These are phyloP conservation scores for Neurospora cerealis DNA, from an alignment of 495 filamentous ascomycete genomes.

Conservation along the genomic window DNA sequence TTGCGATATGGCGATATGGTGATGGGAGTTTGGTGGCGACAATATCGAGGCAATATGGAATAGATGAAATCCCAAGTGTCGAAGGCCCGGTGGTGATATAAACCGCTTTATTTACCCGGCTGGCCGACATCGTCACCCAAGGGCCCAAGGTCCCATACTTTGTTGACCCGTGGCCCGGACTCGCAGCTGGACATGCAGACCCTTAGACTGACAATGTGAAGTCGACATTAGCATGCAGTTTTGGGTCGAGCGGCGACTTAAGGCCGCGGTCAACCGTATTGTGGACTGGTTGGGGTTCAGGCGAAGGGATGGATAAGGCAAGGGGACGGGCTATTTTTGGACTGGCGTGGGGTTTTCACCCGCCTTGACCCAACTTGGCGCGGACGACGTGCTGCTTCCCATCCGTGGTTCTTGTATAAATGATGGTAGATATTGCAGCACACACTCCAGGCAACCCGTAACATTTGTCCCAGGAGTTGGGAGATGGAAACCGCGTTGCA, in stretches of 20 bases:
- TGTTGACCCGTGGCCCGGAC: not conserved
- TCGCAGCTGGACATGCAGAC: not conserved
- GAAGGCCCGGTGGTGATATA: constrained; percentile 16
- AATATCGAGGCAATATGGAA: constrained; percentile 27
- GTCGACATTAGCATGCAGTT: not conserved
- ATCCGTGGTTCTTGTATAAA: constrained; percentile 9
- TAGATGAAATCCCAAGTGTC: constrained; percentile 23
- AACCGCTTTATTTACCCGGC: constrained; percentile 26
- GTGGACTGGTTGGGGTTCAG: not conserved
- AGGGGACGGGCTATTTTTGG: constrained; percentile 23
- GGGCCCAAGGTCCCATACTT: not conserved
- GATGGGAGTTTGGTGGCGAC: constrained; percentile 18
- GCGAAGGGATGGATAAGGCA: not conserved
- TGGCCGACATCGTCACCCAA: not conserved
- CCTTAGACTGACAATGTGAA: not conserved
- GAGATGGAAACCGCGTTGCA: constrained; percentile 8
- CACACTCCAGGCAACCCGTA: constrained; percentile 6
- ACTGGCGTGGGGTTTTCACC: constrained; percentile 7
- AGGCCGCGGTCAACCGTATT: constrained; percentile 21
- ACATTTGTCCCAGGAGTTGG: constrained; percentile 3
- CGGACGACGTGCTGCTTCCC: not conserved
- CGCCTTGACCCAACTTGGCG: not conserved
- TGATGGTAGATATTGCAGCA: constrained; percentile 5
- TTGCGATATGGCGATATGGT: constrained; percentile 7
- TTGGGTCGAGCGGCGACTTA: constrained; percentile 17